phyloP scores from a whole-genome alignment of 2,329 filamentous ascomycete genomes.

The Venturia effusa region DNA sequence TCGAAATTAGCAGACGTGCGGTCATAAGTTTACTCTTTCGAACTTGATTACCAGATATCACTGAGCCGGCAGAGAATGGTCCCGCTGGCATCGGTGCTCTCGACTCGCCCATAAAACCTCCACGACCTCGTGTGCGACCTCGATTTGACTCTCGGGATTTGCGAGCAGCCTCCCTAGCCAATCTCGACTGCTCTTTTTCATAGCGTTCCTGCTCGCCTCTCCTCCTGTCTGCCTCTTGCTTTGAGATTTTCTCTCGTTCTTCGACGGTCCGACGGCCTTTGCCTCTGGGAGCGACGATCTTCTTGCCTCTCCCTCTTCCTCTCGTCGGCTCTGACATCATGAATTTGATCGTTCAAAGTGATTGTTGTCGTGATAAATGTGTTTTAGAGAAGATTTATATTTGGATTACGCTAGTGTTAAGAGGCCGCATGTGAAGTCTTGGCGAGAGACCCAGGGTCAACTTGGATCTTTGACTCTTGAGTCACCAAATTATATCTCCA shows the following conservation, averaged over 20 bases:
- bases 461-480: background rate
- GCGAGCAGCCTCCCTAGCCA: background rate
- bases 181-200: background rate
- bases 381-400: background rate
- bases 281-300: slow-evolving; percentile 9
- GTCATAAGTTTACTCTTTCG: background rate
- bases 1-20: background rate
- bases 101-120: slow-evolving; percentile 11
- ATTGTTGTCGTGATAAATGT: background rate
- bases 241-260: slow-evolving; percentile 7
- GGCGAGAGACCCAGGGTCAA: background rate
- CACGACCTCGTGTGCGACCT: slow-evolving; percentile 10
- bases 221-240: slow-evolving; percentile 2
- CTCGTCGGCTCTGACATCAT: background rate
- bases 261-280: slow-evolving; percentile 7
- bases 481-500: background rate
- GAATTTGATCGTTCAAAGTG: background rate
- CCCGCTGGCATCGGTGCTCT: slow-evolving; percentile 4
- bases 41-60: background rate
- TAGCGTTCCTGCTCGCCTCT: slow-evolving; percentile 2
- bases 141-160: background rate
- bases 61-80: slow-evolving; percentile 6
- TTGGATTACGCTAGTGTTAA: background rate
- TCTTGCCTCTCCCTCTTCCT: slow-evolving; percentile 7
- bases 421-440: background rate